Evolutionary conservation across 495 filamentous ascomycete genomes (phyloP), one percentile per base, ranked within the genome.

Genomic region (Poronia punctata): DNA sequence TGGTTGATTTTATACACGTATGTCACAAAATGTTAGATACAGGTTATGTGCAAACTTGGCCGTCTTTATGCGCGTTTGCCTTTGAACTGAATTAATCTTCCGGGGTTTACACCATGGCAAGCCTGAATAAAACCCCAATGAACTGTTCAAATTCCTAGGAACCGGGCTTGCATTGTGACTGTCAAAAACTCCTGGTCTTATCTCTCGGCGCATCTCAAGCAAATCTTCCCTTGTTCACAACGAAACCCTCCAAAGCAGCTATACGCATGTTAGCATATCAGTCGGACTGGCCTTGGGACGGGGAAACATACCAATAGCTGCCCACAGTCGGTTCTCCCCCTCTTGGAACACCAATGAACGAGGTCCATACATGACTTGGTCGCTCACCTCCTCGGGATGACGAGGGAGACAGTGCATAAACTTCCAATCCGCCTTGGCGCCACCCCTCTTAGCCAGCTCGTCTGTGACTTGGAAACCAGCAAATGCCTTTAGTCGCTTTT

Each of bases 371-470:
- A 97, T 95, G 1, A 98, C 89, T 52, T 86, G 88, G 59, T 98
- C 89, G 38, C 76, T 79, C 7, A 97, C 92, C 66, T 98, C 92
- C 65, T 98, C 90, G 0, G 73, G 77, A 51, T 98, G 88, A 36
- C 92, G 75, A n/a, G 92, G 92, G 36, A 98, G 62, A 58, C 92
- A 98, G 71, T 98, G 92, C 92, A 98, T 96, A 56, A 97, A 98
- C 65, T 85, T 88, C 92, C 92, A 98, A 43, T 73, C 71, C 22
- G 82, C 71, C 58, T 93, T 93, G 9, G 92, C 92, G 21, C 87
- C 87, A 27, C 90, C 92, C 30, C 79, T 72, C 64, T 81, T 71
- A 2, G 87, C 92, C 24, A 98, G 64, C 33, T 86, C 83, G 9
- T 76, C 64, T 3, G 88, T 94, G 49, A 98, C 82, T 59, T 95